Conservation (phyloP, 2,329 filamentous ascomycete species). For the Raffaelea deltoideospora region DNA sequence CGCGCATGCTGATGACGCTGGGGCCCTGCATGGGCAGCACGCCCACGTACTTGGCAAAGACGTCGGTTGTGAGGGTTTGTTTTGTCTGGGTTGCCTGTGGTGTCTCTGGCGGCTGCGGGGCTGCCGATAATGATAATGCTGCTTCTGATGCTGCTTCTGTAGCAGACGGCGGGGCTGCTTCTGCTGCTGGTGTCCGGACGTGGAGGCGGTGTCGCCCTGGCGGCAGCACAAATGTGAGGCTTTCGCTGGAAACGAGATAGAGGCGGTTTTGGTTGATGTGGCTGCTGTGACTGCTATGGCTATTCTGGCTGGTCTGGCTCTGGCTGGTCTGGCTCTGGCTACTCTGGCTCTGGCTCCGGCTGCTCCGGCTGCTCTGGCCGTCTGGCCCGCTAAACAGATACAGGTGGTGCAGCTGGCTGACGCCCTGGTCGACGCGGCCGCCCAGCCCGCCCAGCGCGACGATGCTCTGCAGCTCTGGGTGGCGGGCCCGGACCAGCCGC, state of each 20-base stretch:
- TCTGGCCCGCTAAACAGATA: constrained; percentile 32
- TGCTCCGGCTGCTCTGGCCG: neutral
- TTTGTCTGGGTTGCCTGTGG: no score
- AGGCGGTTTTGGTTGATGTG: constrained; percentile 23
- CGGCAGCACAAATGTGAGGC: constrained; percentile 68
- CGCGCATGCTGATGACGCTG: constrained; percentile 61
- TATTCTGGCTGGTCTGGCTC: no score
- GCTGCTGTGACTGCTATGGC: constrained; percentile 1
- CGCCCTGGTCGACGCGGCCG: constrained; percentile 81
- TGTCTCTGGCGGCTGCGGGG: no score
- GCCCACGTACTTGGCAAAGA: constrained; percentile 67
- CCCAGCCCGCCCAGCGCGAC: constrained; percentile 72
- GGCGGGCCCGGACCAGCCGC: constrained; percentile 32
- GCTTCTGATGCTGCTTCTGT: no score
- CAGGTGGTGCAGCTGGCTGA: constrained; percentile 79
- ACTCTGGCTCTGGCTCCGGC: no score
- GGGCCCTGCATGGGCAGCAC: constrained; percentile 74
- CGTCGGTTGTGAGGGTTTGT: no score
- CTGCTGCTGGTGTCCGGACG: constrained; percentile 32
- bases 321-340: no score
- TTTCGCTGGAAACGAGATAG: constrained; percentile 69
- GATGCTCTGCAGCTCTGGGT: constrained; percentile 38
- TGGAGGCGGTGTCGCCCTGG: constrained; percentile 52
- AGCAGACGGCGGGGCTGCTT: neutral
- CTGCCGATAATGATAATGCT: no score